Evolutionary conservation across 202 grass and related monocot genomes (phyloP).

Genomic region (Setaria viridis): DNA sequence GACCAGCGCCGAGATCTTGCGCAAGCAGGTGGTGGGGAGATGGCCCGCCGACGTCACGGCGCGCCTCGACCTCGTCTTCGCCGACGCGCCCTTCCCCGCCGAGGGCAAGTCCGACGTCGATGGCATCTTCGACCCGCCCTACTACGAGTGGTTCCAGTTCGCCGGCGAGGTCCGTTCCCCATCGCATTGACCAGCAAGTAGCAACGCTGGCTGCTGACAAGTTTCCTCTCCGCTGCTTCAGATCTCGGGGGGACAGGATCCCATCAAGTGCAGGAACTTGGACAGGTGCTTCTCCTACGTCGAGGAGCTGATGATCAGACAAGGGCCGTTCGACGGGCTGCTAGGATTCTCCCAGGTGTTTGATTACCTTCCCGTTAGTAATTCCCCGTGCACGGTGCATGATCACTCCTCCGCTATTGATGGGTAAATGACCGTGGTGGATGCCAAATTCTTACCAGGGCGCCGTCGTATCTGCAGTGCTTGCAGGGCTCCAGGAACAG

Average conservation of each 20-base stretch:
- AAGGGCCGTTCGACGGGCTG: not conserved
- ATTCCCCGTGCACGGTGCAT: too few species aligned
- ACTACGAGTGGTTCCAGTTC: constrained; percentile 95
- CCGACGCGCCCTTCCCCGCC: constrained; percentile 77
- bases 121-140: constrained; percentile 74
- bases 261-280: constrained; percentile 54
- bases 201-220: not conserved
- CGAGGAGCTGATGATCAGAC: constrained; percentile 75
- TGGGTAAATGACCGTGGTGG: too few species aligned
- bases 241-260: not conserved
- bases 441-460: too few species aligned
- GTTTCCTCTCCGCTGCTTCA: not conserved
- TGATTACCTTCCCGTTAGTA: too few species aligned
- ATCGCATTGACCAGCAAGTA: not conserved
- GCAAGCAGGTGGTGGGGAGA: constrained; percentile 74
- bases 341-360: too few species aligned
- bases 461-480: too few species aligned
- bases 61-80: constrained; percentile 66
- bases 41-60: constrained; percentile 69
- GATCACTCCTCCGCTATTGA: too few species aligned
- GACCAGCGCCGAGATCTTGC: constrained; percentile 87
- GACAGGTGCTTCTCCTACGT: constrained; percentile 72
- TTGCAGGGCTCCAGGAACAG: too few species aligned
- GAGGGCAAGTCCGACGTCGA: constrained; percentile 69
- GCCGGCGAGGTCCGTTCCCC: constrained; percentile 45